phyloP scores from a whole-genome alignment of 2,329 filamentous ascomycete species.

The Trichoderma aggressivum region DNA sequence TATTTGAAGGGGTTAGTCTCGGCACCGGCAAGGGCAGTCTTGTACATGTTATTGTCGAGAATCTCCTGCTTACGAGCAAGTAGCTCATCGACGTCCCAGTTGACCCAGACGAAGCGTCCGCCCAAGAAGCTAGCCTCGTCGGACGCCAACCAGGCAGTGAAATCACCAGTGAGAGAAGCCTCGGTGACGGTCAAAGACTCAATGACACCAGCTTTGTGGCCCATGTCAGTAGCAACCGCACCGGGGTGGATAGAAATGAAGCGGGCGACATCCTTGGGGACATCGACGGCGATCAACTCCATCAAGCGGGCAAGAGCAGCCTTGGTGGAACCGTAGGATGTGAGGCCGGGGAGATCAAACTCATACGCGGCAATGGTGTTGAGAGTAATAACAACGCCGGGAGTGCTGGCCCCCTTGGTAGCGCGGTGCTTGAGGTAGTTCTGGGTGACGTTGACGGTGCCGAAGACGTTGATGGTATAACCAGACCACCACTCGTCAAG shows the following conservation, averaged over 20 bases:
- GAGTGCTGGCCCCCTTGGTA: neutral
- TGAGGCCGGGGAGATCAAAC: neutral
- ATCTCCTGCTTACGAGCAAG: neutral
- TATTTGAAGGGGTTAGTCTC: neutral
- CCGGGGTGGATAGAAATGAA: neutral
- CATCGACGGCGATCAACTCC: neutral
- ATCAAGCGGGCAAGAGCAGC: neutral
- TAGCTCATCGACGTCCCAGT: constrained; percentile 1
- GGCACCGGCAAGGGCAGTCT: neutral
- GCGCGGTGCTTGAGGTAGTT: neutral
- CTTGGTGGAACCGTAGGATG: neutral
- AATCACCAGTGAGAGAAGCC: neutral
- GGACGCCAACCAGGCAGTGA: neutral
- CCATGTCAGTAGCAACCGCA: neutral
- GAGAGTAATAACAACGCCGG: neutral
- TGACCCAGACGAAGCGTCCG: constrained; percentile 4
- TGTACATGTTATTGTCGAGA: neutral
- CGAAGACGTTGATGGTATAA: neutral
- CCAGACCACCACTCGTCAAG: constrained; percentile 6
- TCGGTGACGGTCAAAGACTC: neutral
- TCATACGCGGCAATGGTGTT: neutral
- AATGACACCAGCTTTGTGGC: neutral
- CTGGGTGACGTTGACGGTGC: neutral
- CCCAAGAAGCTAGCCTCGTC: neutral
- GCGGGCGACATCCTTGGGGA: neutral